Evolutionary conservation across 2,329 filamentous ascomycete genomes (phyloP).

Genomic region (Dactylellina cionopaga): DNA sequence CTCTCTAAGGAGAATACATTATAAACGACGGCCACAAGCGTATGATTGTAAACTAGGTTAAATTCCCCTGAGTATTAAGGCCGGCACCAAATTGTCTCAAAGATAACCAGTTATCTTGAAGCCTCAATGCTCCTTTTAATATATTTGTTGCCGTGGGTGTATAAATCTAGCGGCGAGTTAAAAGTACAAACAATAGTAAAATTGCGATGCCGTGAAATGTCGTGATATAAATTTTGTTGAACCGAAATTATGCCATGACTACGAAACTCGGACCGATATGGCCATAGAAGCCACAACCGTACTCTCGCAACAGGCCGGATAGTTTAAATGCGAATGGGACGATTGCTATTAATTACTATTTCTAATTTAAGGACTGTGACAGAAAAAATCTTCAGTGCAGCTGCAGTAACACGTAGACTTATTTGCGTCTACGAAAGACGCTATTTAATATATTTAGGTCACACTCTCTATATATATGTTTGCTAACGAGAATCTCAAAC

Average conservation of each 20-base stretch:
- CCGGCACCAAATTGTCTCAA: constrained; percentile 29
- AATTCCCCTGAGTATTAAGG: constrained; percentile 43
- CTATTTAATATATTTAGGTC: no score
- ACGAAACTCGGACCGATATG: constrained; percentile 26
- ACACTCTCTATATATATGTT: no score
- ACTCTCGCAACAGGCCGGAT: constrained; percentile 23
- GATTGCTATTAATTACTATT: no score
- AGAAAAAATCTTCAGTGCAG: no score
- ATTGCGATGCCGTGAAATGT: constrained; percentile 42
- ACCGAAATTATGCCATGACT: constrained; percentile 44
- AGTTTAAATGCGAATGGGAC: constrained; percentile 10
- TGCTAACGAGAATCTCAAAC: no score
- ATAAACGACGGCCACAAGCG: constrained; percentile 26
- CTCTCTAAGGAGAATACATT: constrained; percentile 15
- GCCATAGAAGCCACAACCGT: constrained; percentile 21
- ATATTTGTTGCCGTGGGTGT: constrained; percentile 9
- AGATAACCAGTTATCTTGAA: constrained; percentile 52
- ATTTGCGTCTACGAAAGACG: no score
- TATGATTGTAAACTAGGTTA: constrained; percentile 8
- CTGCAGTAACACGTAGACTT: no score
- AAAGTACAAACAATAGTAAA: constrained; percentile 39
- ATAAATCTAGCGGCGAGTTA: constrained; percentile 2
- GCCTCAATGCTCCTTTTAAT: constrained; percentile 36
- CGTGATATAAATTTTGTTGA: constrained; percentile 29
- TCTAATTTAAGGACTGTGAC: no score